Evolutionary conservation across 148 eudicot species (phyloP).

Genomic region (Spergularia marina): DNA sequence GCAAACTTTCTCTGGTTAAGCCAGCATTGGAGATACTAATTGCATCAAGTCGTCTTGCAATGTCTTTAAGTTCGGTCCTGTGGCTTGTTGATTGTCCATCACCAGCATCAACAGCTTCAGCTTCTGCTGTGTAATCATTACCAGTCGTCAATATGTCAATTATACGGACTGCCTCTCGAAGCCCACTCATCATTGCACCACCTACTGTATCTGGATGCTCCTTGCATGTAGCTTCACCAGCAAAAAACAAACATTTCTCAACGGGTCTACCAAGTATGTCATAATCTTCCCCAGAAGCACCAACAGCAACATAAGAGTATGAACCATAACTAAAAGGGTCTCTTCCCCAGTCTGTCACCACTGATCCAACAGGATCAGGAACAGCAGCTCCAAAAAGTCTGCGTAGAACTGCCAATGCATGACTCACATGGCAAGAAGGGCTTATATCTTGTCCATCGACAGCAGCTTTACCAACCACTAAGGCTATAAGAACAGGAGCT

Average conservation of each 20-base stretch:
- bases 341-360: conserved; percentile 96
- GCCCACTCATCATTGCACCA: conserved; percentile 99
- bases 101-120: conserved; percentile 76
- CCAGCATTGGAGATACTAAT: conserved; percentile 50
- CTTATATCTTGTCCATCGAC: conserved; percentile 62
- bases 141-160: conserved; percentile 77
- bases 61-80: conserved; percentile 80
- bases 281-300: conserved; percentile 97
- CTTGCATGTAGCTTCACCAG: conserved; percentile 99
- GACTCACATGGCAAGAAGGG: conserved; percentile 69
- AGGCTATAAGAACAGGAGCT: conserved; percentile 94
- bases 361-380: conserved; percentile 82
- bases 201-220: conserved; percentile 99
- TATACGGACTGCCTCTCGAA: conserved; percentile 94
- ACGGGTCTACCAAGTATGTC: conserved; percentile 93
- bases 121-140: conserved; percentile 82
- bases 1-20: conserved; percentile 50
- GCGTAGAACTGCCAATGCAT: conserved; percentile 73
- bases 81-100: conserved; percentile 67
- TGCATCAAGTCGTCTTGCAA: conserved; percentile 78
- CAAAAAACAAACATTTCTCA: conserved; percentile 88
- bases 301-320: conserved; percentile 93
- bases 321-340: conserved; percentile 98
- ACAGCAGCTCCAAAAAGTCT: conserved; percentile 83
- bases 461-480: conserved; percentile 98